phyloP scores from a whole-genome alignment of 2,329 filamentous ascomycete species.

The Pseudocercospora musae region DNA sequence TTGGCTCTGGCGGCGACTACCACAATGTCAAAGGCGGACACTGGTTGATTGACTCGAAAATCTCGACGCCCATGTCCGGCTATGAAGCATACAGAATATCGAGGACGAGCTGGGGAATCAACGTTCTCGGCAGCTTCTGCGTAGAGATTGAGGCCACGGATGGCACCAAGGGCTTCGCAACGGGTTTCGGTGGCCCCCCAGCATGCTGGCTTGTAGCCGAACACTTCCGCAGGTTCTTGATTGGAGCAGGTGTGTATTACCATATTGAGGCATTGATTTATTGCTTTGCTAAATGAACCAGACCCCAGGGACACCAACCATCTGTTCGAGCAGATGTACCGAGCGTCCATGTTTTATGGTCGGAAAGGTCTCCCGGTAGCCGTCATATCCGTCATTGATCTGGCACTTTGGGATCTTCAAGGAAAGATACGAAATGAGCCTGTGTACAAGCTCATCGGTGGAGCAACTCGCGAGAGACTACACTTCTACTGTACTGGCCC shows the following conservation, averaged over 20 bases:
- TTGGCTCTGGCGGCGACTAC: slow-evolving; percentile 70
- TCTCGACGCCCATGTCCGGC: slow-evolving; percentile 86
- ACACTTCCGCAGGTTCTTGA: slow-evolving; percentile 88
- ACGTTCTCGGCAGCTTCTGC: slow-evolving; percentile 87
- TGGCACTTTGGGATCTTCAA: slow-evolving; percentile 87
- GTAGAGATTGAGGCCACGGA: slow-evolving; percentile 85
- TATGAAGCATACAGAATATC: slow-evolving; percentile 87
- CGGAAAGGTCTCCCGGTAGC: slow-evolving; percentile 87
- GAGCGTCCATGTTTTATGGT: slow-evolving; percentile 93
- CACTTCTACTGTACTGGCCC: slow-evolving; percentile 95
- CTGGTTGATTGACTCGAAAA: slow-evolving; percentile 88
- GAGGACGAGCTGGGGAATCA: slow-evolving; percentile 91
- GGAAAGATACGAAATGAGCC: slow-evolving; percentile 90
- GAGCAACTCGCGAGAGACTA: slow-evolving; percentile 76
- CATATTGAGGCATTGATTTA: neutral
- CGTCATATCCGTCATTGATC: slow-evolving; percentile 89
- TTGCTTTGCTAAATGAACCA: slow-evolving; percentile 32
- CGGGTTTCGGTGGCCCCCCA: slow-evolving; percentile 88
- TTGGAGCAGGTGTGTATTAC: slow-evolving; percentile 61
- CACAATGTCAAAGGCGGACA: slow-evolving; percentile 76
- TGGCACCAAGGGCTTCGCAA: slow-evolving; percentile 91
- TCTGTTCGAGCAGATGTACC: slow-evolving; percentile 95
- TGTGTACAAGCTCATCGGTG: slow-evolving; percentile 91
- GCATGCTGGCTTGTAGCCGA: slow-evolving; percentile 92
- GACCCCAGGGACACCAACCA: slow-evolving; percentile 89